Conservation (phyloP, 441 rosid genomes). For the Manihot esculenta region DNA sequence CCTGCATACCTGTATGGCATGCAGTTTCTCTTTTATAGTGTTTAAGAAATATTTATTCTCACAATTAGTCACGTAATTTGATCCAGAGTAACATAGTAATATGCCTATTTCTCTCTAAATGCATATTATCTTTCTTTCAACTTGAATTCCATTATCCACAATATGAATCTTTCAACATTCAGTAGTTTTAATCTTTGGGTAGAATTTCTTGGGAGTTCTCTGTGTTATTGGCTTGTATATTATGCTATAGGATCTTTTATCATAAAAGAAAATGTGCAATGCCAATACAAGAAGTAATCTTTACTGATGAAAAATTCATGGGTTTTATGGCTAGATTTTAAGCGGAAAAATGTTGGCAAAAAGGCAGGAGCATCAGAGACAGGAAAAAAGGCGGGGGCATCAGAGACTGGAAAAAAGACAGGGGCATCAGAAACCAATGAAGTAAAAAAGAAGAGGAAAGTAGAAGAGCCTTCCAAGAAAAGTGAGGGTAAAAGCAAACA, state of each 20-base stretch:
- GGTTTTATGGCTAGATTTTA: conserved; percentile 43
- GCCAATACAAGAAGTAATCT: not conserved
- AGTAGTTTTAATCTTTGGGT: too few species aligned
- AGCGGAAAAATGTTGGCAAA: conserved; percentile 58
- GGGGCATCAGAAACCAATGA: conserved; percentile 46
- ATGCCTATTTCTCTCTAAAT: not conserved
- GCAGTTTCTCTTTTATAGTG: not conserved
- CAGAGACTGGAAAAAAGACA: conserved; percentile 48
- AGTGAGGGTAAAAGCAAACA: conserved; percentile 30
- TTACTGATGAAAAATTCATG: not conserved
- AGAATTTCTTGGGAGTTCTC: too few species aligned
- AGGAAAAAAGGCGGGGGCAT: conserved; percentile 41
- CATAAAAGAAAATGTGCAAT: not conserved
- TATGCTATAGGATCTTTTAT: not conserved
- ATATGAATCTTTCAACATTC: too few species aligned
- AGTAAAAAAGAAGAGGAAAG: conserved; percentile 47
- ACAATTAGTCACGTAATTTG: not conserved
- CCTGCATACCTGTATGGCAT: not conserved
- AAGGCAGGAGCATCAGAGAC: conserved; percentile 40
- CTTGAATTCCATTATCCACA: not conserved
- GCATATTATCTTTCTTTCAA: not conserved
- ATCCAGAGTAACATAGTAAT: not conserved
- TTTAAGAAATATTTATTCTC: not conserved
- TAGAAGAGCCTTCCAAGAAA: conserved; percentile 31
- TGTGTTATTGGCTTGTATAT: not conserved